Conservation (phyloP, 495 filamentous ascomycete species). For the Cercophora scortea region DNA sequence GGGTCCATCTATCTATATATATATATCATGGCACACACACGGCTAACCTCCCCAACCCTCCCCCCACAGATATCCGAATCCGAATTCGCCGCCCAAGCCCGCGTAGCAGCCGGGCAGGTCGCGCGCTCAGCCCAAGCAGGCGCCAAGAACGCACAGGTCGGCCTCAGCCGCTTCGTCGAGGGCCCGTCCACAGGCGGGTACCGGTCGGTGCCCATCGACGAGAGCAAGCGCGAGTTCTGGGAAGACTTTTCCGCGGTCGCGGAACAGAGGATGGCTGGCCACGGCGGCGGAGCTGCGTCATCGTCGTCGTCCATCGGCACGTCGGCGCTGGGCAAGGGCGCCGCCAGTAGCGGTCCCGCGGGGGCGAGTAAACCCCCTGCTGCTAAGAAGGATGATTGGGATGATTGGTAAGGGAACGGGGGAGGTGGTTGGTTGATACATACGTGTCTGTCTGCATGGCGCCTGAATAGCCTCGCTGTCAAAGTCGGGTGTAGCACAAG, state of each 20-base stretch:
- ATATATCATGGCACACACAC: not conserved
- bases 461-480: too few relatives aligned
- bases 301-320: conserved; percentile 61
- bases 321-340: conserved; percentile 57
- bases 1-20: not conserved
- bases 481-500: too few relatives aligned
- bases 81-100: conserved; percentile 80
- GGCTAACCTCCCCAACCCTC: not conserved
- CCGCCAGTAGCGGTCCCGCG: conserved; percentile 24
- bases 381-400: conserved; percentile 54
- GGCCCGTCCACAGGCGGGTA: conserved; percentile 27
- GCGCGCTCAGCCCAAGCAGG: conserved; percentile 54
- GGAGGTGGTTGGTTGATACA: not conserved
- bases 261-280: conserved; percentile 31
- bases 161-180: conserved; percentile 79
- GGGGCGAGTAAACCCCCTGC: not conserved
- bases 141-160: conserved; percentile 62
- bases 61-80: conserved; percentile 66
- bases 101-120: conserved; percentile 56
- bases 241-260: conserved; percentile 60
- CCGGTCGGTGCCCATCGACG: conserved; percentile 31
- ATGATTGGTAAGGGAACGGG: conserved; percentile 54
- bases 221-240: conserved; percentile 84
- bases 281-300: too few relatives aligned
- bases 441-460: too few relatives aligned